Percentiles rank a stretch among this genome's conserved stretches.
These are phyloP conservation scores for Penicillium herquei DNA, from an alignment of 495 filamentous ascomycete genomes.

Conservation along the genomic window DNA sequence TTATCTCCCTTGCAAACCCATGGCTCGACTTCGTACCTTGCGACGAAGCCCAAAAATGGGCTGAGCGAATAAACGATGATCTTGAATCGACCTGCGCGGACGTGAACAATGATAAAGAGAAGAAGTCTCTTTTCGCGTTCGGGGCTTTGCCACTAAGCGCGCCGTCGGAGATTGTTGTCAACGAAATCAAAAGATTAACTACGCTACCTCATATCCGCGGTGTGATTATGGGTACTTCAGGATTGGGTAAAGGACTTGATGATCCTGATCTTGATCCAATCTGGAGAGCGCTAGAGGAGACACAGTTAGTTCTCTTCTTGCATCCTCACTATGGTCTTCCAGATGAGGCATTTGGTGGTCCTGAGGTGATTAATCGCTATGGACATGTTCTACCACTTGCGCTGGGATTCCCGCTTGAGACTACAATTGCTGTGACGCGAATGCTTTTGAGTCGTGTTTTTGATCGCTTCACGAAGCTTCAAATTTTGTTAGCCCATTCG, in stretches of 20 bases:
- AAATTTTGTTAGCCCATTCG: constrained; percentile 80
- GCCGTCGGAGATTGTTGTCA: constrained; percentile 54
- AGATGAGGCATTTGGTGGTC: constrained; percentile 68
- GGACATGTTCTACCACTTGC: constrained; percentile 87
- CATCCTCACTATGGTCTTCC: constrained; percentile 95
- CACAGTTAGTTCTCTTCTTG: constrained; percentile 68
- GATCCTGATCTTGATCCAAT: constrained; percentile 70
- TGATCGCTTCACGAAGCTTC: constrained; percentile 68
- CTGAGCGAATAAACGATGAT: constrained; percentile 71
- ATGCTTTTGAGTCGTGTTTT: constrained; percentile 87
- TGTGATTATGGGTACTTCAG: constrained; percentile 83
- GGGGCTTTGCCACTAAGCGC: constrained; percentile 77
- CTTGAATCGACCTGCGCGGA: constrained; percentile 64
- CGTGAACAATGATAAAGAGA: constrained; percentile 38
- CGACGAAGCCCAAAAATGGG: constrained; percentile 58
- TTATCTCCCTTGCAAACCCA: constrained; percentile 90
- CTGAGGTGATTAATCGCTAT: constrained; percentile 56
- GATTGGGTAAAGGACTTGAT: constrained; percentile 78
- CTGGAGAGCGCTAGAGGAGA: constrained; percentile 64
- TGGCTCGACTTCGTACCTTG: constrained; percentile 87
- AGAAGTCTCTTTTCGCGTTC: constrained; percentile 67
- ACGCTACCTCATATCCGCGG: constrained; percentile 69
- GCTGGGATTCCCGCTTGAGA: constrained; percentile 89
- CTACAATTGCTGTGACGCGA: constrained; percentile 83
- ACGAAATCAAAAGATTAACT: constrained; percentile 61